These are phyloP conservation scores for Phallus indusiatus DNA, from an alignment of 768 basidiomycete species.

Conservation along the genomic window DNA sequence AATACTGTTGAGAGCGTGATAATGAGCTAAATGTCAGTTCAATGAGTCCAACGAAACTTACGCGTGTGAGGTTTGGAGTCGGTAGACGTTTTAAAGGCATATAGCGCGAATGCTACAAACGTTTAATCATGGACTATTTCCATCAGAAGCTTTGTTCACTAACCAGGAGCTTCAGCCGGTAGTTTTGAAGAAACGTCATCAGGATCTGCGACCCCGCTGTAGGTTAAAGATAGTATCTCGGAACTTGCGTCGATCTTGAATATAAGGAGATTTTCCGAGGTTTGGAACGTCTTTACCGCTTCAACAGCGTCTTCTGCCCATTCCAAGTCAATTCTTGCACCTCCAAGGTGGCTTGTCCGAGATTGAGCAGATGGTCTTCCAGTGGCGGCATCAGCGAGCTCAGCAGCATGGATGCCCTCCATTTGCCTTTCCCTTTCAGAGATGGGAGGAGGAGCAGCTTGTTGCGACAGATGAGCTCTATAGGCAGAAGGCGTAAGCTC, in stretches of 20 bases:
- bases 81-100: constrained; percentile 38
- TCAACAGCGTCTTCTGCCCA: constrained; percentile 61
- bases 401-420: constrained; percentile 65
- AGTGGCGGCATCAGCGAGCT: constrained; percentile 35
- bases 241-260: constrained; percentile 54
- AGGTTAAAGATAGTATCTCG: constrained; percentile 47
- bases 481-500: constrained; percentile 66
- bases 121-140: constrained; percentile 9
- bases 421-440: constrained; percentile 78
- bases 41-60: constrained; percentile 23
- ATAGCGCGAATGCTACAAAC: constrained; percentile 45
- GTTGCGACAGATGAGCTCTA: constrained; percentile 58
- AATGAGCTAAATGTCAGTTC: not conserved
- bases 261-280: constrained; percentile 43
- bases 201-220: constrained; percentile 29
- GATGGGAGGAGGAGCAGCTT: constrained; percentile 71
- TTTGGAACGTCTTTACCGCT: constrained; percentile 51
- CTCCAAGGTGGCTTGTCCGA: constrained; percentile 42
- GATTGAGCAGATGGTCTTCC: constrained; percentile 13
- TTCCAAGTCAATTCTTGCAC: constrained; percentile 49
- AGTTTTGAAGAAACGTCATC: constrained; percentile 39
- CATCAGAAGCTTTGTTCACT: constrained; percentile 6
- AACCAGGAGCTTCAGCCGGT: constrained; percentile 51
- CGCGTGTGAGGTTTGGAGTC: constrained; percentile 49
- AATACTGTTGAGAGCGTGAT: constrained; percentile 54